Evolutionary conservation across 208 protist species (phyloP).

Genomic region (Trypanosoma cruzi): DNA sequence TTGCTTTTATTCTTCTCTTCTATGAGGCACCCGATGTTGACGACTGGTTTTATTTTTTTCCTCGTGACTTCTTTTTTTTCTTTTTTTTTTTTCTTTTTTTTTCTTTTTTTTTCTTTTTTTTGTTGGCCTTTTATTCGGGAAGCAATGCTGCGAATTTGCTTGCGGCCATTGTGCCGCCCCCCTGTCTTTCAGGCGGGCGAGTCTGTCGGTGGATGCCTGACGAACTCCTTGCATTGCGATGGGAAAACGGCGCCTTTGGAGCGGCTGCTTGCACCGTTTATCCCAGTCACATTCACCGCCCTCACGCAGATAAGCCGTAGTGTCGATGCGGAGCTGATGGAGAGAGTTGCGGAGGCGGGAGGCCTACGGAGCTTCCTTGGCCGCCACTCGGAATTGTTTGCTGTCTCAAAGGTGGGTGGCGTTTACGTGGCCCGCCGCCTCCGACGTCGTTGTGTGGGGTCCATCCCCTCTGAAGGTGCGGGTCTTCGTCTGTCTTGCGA

Average conservation of each 20-base stretch:
- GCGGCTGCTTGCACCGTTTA: slow-evolving; percentile 30
- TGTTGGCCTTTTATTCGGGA: slow-evolving; percentile 7
- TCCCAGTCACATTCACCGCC: slow-evolving; percentile 58
- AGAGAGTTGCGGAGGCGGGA: slow-evolving; percentile 30
- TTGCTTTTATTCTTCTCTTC: too few species aligned
- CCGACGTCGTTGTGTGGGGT: background rate
- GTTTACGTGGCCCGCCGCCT: slow-evolving; percentile 36
- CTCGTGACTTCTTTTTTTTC: slow-evolving; percentile 8
- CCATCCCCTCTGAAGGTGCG: background rate
- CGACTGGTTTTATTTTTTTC: slow-evolving; percentile 18
- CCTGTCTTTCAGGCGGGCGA: background rate
- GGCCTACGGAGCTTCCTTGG: slow-evolving; percentile 32
- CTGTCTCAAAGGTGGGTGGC: slow-evolving; percentile 29
- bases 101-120: slow-evolving; percentile 7
- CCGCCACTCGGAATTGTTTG: slow-evolving; percentile 27
- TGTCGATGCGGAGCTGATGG: slow-evolving; percentile 51
- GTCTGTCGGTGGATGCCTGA: background rate
- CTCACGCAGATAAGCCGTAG: slow-evolving; percentile 56
- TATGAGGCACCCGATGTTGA: too few species aligned
- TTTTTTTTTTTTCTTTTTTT: slow-evolving; percentile 18
- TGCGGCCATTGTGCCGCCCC: slow-evolving; percentile 6
- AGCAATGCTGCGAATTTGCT: slow-evolving; percentile 15
- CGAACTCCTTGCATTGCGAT: background rate
- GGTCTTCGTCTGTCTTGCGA: background rate
- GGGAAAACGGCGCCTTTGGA: slow-evolving; percentile 1